phyloP scores from a whole-genome alignment of 768 basidiomycete genomes.

The Pleurotus djamor region DNA sequence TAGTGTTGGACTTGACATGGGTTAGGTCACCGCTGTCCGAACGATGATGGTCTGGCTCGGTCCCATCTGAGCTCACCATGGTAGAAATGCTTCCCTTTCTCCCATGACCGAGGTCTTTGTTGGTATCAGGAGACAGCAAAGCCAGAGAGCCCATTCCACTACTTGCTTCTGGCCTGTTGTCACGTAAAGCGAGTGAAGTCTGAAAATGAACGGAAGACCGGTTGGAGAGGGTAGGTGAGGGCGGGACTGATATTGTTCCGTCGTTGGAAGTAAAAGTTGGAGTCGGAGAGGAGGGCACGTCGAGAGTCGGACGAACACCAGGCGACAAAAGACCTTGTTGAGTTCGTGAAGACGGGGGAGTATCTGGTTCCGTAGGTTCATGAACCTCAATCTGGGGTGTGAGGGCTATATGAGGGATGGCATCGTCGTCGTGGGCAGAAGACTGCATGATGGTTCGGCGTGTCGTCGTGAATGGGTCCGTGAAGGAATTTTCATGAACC shows the following conservation, averaged over 20 bases:
- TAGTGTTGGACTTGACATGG: conserved; percentile 36
- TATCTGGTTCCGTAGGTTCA: neutral
- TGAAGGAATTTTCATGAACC: neutral
- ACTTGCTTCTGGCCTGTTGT: conserved; percentile 63
- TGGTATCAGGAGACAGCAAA: conserved; percentile 37
- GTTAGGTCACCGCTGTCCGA: conserved; percentile 22
- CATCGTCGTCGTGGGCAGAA: neutral
- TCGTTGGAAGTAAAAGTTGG: conserved; percentile 33
- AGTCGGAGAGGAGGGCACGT: conserved; percentile 21
- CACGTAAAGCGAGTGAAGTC: conserved; percentile 56
- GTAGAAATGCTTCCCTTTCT: conserved; percentile 63
- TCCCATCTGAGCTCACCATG: conserved; percentile 46
- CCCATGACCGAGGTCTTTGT: conserved; percentile 31
- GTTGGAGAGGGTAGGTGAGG: conserved; percentile 75
- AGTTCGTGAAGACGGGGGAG: neutral
- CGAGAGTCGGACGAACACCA: conserved; percentile 21
- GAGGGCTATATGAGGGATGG: neutral
- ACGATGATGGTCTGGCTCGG: conserved; percentile 44
- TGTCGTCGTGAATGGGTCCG: neutral
- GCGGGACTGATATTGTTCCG: conserved; percentile 43
- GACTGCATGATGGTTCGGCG: neutral
- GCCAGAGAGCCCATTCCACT: conserved; percentile 50
- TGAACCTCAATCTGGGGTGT: conserved; percentile 5
- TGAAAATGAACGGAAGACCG: conserved; percentile 60
- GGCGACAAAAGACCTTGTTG: conserved; percentile 5